Evolutionary conservation across 768 basidiomycete species (phyloP).

Genomic region (Boletus fagicola): DNA sequence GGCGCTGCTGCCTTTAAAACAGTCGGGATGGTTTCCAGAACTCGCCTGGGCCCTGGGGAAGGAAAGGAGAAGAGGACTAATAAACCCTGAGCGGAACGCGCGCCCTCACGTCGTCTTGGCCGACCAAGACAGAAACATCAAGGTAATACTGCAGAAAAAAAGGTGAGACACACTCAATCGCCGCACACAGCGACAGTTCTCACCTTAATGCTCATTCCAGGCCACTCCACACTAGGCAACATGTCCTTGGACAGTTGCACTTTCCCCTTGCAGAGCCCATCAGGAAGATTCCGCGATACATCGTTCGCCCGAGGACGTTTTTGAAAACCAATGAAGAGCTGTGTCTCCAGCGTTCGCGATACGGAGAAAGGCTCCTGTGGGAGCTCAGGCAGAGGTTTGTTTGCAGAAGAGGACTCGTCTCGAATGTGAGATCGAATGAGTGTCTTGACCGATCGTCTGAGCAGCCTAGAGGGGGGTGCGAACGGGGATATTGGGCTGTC

Average conservation of each 20-base stretch:
- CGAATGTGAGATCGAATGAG: constrained; percentile 16
- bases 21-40: not conserved
- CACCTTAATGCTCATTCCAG: constrained; percentile 67
- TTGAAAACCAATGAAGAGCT: constrained; percentile 65
- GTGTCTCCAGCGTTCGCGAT: constrained; percentile 32
- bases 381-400: constrained; percentile 29
- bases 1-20: not conserved
- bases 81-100: constrained; percentile 60
- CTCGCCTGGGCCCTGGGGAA: not conserved
- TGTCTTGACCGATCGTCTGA: constrained; percentile 33
- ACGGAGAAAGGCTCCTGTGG: constrained; percentile 20
- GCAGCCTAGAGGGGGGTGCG: constrained; percentile 20
- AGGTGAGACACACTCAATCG: constrained; percentile 10
- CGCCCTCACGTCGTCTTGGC: constrained; percentile 60
- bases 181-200: constrained; percentile 15
- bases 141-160: constrained; percentile 59
- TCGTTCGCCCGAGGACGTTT: constrained; percentile 56
- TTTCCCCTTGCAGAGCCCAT: constrained; percentile 64
- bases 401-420: constrained; percentile 3
- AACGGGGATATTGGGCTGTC: constrained; percentile 20
- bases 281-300: constrained; percentile 54
- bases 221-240: constrained; percentile 66
- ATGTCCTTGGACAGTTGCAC: constrained; percentile 55
- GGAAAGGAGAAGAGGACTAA: constrained; percentile 26
- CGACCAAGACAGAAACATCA: constrained; percentile 64